Percentiles rank a stretch among this genome's conserved stretches.
phyloP scores from a whole-genome alignment of 2,329 filamentous ascomycete genomes.

The Trichoderma afroharzianum region DNA sequence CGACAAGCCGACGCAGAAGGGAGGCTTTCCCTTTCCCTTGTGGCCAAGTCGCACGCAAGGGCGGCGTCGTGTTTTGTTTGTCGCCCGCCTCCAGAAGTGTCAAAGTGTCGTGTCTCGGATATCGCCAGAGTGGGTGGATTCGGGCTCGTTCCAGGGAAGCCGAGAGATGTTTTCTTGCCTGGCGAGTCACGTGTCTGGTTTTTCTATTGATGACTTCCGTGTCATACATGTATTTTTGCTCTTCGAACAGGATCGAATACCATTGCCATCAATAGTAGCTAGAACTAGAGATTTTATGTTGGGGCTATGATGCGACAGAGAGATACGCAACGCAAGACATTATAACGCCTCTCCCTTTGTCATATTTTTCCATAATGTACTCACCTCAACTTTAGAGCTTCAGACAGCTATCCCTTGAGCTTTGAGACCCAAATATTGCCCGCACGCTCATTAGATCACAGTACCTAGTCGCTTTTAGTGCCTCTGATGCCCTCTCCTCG shows the following conservation, averaged over 20 bases:
- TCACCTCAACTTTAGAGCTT: neutral
- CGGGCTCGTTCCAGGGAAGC: neutral
- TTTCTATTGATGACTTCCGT: neutral
- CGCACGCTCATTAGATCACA: neutral
- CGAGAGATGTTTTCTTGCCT: neutral
- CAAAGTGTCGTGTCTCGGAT: conserved; percentile 3
- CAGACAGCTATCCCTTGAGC: neutral
- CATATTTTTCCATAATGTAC: neutral
- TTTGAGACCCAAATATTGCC: neutral
- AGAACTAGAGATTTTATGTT: neutral
- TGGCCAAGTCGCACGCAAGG: neutral
- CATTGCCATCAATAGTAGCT: neutral
- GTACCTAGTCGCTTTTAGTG: neutral
- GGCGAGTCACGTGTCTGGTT: neutral
- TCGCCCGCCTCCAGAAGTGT: neutral
- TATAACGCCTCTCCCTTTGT: neutral
- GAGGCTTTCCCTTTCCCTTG: neutral
- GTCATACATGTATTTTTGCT: neutral
- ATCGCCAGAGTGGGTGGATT: neutral
- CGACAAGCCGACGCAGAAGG: neutral
- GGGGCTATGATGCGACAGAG: neutral
- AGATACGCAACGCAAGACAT: neutral
- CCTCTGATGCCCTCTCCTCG: neutral
- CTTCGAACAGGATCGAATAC: neutral
- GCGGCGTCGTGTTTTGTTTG: neutral